Conservation (phyloP, 2,329 filamentous ascomycete species). For the Calonectria montana region DNA sequence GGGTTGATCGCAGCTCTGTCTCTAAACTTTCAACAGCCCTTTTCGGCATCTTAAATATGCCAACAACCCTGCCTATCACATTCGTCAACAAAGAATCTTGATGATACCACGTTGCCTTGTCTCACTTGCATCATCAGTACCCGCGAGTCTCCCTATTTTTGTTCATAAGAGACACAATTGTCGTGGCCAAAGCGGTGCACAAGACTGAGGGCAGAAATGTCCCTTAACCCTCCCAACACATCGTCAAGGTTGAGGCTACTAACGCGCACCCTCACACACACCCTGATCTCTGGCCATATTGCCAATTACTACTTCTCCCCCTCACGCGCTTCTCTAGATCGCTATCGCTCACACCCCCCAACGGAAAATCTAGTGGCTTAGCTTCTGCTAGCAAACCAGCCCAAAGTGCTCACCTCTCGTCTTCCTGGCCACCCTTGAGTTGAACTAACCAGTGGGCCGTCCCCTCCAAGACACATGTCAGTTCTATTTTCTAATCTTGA, state of each 20-base stretch:
- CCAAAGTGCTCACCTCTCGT: constrained; percentile 17
- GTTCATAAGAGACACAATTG: background rate
- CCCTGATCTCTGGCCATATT: background rate
- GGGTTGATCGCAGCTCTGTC: no score
- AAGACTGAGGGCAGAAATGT: background rate
- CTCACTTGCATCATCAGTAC: constrained; percentile 14
- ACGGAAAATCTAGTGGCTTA: background rate
- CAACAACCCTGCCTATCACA: background rate
- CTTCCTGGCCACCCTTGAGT: constrained; percentile 31
- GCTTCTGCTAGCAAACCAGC: constrained; percentile 16
- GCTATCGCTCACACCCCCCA: constrained; percentile 10
- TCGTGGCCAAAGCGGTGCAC: background rate
- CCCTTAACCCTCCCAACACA: background rate
- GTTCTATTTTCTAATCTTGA: no score
- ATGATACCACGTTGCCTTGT: constrained; percentile 24
- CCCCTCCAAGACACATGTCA: no score
- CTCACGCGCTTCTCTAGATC: background rate
- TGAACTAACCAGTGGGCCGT: constrained; percentile 31
- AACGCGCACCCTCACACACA: background rate
- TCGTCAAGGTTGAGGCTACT: background rate
- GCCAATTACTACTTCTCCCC: background rate
- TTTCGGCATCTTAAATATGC: constrained; percentile 26
- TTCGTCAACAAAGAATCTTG: constrained; percentile 20
- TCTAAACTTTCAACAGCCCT: constrained; percentile 16
- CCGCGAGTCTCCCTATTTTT: constrained; percentile 30